Evolutionary conservation across 345 rosid genomes (phyloP).

Genomic region (Acer negundo): DNA sequence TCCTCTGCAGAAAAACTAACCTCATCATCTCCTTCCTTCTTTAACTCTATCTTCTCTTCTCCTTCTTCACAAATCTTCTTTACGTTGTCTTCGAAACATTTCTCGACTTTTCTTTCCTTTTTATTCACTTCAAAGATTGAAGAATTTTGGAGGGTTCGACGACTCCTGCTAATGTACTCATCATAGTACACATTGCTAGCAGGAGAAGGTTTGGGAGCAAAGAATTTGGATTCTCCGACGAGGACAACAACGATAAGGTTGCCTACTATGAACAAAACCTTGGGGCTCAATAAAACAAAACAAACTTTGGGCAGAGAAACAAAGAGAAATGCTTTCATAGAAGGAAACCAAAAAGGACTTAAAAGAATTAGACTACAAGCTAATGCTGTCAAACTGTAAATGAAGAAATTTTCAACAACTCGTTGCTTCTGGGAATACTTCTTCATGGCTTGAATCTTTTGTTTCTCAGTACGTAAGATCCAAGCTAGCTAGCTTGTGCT

Average conservation of each 20-base stretch:
- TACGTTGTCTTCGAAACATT: conserved; percentile 17
- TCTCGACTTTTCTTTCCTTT: conserved; percentile 14
- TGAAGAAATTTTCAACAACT: conserved; percentile 27
- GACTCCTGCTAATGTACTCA: conserved; percentile 37
- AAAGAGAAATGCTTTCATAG: conserved; percentile 26
- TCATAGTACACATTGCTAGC: conserved; percentile 30
- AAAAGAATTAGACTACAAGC: conserved; percentile 40
- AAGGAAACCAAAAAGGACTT: conserved; percentile 39
- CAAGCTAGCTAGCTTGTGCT: too few species aligned
- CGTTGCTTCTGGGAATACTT: conserved; percentile 26
- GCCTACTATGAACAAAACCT: conserved; percentile 50
- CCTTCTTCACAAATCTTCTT: conserved; percentile 15
- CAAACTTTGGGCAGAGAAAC: conserved; percentile 32
- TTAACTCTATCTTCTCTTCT: not conserved
- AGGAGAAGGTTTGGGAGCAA: conserved; percentile 34
- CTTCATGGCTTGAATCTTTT: conserved; percentile 33
- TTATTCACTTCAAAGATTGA: conserved; percentile 7
- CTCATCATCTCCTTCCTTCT: conserved; percentile 4
- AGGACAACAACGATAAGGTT: conserved; percentile 57
- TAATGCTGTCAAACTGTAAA: conserved; percentile 29
- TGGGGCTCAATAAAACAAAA: conserved; percentile 32
- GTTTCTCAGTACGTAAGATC: conserved; percentile 14
- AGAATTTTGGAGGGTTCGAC: conserved; percentile 8
- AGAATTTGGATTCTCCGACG: conserved; percentile 49
- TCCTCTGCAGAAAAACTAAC: conserved; percentile 32